A percentile compares a stretch with the other conserved stretches of the same genome.
Conservation (phyloP, 2,329 filamentous ascomycete species). For the Fusarium sp. region DNA sequence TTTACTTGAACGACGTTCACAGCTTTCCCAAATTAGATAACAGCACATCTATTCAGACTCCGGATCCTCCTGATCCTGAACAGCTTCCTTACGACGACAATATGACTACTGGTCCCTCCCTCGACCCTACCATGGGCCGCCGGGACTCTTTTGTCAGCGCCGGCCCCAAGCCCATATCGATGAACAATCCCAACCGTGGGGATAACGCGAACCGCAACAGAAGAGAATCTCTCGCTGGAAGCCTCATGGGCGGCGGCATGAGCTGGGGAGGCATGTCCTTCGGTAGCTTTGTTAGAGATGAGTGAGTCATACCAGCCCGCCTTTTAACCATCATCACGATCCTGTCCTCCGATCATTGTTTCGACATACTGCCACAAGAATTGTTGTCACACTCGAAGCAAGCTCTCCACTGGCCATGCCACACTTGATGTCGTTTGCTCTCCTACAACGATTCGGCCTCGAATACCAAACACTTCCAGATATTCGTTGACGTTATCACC, state of each 20-base stretch:
- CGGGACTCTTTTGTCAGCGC: slow-evolving; percentile 75
- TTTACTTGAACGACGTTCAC: neutral
- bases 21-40: neutral
- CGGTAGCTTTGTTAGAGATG: slow-evolving; percentile 96
- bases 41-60: neutral
- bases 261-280: slow-evolving; percentile 98
- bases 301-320: slow-evolving; percentile 72
- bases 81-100: slow-evolving; percentile 51
- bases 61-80: neutral
- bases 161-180: slow-evolving; percentile 73
- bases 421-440: neutral
- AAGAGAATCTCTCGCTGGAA: slow-evolving; percentile 72
- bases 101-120: slow-evolving; percentile 69
- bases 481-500: neutral
- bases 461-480: neutral
- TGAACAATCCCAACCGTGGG: slow-evolving; percentile 70
- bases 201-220: slow-evolving; percentile 67
- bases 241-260: slow-evolving; percentile 82
- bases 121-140: slow-evolving; percentile 68
- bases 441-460: neutral
- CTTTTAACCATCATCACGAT: slow-evolving; percentile 12
- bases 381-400: neutral
- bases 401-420: neutral
- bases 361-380: neutral
- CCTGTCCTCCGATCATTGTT: slow-evolving; percentile 8